Base-by-base conservation (phyloP, 495 filamentous ascomycete genomes). In the Penicillium canescens region DNA sequence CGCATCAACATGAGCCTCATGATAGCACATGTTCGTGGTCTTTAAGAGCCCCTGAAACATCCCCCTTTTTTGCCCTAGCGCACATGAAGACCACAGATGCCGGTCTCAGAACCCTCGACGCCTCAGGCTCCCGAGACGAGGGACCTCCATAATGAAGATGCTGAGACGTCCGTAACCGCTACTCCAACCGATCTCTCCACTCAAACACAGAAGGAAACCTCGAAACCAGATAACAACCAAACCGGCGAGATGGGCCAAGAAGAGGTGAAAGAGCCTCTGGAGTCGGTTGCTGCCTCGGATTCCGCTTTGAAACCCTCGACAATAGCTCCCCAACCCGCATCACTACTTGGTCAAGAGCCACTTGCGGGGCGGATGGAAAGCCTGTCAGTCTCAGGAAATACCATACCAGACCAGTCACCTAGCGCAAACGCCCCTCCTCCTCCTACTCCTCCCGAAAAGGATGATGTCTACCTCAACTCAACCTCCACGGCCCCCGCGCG, bases 401-500 rank as follows among this genome's bases (percentile, higher is more conserved):
- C 62, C 13, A 55, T 43, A 21, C 36, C 67, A 12, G 59, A 66
- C 16, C 38, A 51, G 16, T 39, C 56, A 20, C 46, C 56, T 7
- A 50, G 42, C 26, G 31, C 61, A 23, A 66, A 66, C 23, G 55
- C 60, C 20, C 67, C 69, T 42, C 67, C 72, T 47, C 67, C 72
- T 7, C 75, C 75, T 54, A 66, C 73, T 4, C 74, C 67, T 6
- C 76, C 73, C 6, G 67, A 72, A 9, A 81, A 81, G 56, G 77
- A 82, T 54, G 71, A 78, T 21, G 52, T 74, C 5, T 90, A 91
- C 60, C 69, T 87, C 39, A 86, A 86, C 55, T 77, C 86, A 23
- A 84, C 82, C 4, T 77, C 86, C 3, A 81, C 80, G 6, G 86
- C 86, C 10, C 85, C 87, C 62, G 9, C 51, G 37, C 54, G 66